Conservation (phyloP, 176 grass and related monocot species). For the Zea luxurians region DNA sequence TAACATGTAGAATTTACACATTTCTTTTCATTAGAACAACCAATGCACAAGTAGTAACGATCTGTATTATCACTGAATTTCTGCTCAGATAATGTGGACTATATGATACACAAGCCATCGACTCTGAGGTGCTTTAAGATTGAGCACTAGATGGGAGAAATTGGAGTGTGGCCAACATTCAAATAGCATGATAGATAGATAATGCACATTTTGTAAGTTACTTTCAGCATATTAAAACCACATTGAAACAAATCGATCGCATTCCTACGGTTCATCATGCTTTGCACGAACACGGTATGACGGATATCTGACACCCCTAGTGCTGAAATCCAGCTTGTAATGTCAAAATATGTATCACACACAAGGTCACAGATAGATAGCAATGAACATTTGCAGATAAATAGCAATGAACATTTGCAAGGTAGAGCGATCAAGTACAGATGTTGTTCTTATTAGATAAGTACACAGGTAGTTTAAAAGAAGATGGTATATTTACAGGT, state of each 20-base stretch:
- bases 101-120: too few species aligned
- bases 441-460: conserved; percentile 24
- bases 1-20: too few species aligned
- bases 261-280: neutral
- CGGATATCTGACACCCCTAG: too few species aligned
- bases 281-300: neutral
- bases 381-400: neutral
- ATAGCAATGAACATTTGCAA: too few species aligned
- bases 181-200: neutral
- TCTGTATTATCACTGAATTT: neutral
- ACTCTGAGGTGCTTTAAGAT: neutral
- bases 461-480: neutral
- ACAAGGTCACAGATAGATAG: neutral
- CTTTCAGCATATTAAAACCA: neutral
- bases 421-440: neutral
- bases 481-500: conserved; percentile 46
- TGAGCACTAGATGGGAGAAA: neutral
- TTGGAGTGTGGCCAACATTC: neutral
- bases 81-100: neutral
- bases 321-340: too few species aligned
- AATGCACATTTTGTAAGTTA: neutral
- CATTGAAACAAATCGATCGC: neutral
- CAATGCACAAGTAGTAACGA: neutral
- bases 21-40: too few species aligned
- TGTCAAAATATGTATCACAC: too few species aligned